phyloP scores from a whole-genome alignment of 495 filamentous ascomycete genomes.

The Penicillium manginii region DNA sequence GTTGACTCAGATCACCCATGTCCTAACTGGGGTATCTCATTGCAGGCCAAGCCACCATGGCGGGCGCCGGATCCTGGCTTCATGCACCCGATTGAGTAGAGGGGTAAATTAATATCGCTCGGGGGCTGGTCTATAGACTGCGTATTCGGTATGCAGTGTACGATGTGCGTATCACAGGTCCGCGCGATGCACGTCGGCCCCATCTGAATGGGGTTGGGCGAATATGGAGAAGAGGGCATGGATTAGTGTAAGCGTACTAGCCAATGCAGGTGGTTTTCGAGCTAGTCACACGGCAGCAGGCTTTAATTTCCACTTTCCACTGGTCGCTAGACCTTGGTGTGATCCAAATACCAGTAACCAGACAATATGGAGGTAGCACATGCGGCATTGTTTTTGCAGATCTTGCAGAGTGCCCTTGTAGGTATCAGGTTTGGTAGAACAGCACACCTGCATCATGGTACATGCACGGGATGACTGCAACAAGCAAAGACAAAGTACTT shows the following conservation, averaged over 20 bases:
- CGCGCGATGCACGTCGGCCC: neutral
- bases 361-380: conserved; percentile 4
- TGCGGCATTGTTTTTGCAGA: neutral
- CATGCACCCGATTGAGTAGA: conserved; percentile 13
- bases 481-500: neutral
- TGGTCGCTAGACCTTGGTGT: neutral
- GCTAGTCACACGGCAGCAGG: conserved; percentile 4
- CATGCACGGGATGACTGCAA: neutral
- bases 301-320: conserved; percentile 10
- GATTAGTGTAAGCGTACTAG: neutral
- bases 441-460: neutral
- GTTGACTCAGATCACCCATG: conserved; percentile 24
- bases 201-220: neutral
- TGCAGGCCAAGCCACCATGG: conserved; percentile 22
- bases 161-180: neutral
- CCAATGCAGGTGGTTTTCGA: neutral
- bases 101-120: neutral
- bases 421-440: neutral
- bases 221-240: neutral
- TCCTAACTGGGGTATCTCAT: conserved; percentile 12
- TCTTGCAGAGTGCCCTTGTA: conserved; percentile 4
- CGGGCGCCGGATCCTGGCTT: conserved; percentile 11
- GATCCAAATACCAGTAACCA: neutral
- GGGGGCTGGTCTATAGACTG: conserved; percentile 7
- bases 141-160: neutral